Base-by-base conservation (phyloP, 768 basidiomycete genomes). In the Cystofilobasidium macerans region DNA sequence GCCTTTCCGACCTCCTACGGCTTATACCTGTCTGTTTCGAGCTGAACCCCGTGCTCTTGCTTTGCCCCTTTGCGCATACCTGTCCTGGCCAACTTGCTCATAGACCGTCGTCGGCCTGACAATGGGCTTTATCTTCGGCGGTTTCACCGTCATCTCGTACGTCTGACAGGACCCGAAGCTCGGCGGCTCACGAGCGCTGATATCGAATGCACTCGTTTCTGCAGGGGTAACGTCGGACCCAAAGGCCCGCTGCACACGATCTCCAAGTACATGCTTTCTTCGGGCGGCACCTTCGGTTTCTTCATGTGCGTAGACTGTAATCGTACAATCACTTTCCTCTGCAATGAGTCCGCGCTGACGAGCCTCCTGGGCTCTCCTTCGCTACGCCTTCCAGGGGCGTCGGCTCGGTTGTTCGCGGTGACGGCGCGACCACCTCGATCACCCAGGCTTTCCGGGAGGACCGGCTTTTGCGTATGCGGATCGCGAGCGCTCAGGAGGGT, bases 261-360 rank as follows among this genome's bases (percentile, higher is more conserved):
- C 59, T 94, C 93, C 18, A 90, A 93, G 72, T 98, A 97, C 77
- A 99, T 99, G 95, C 83, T 97, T 33, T 89, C 89, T 72, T 98
- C 94, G 6, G 70, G 89, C 7, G 93, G 93, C 11, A 95, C 94
- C 0, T 98, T 99, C 76, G 86, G 86, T 3, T 97, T 97, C 80
- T 98, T 98, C 85, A 85, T 98, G 68, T 84, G 90, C 45, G 89
- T 95, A 73, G 88, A 13, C 42, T 42, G 4, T 42, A 90, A 73
- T 91, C 91, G 35, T 91, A 93, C 73, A 72, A 84, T 73, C 5
- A 43, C 30, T 67, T 7, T 33, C 43, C 43, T 57, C 2, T n/a
- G 13, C 6, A 20, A 24, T 54, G 28, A n/a, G 33, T 33, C 43
- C 43, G 3, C 28, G 35, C 43, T 22, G 42, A 30, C 59, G 11